Base-by-base conservation (phyloP, 2,329 filamentous ascomycete genomes). In the Trichothecium roseum region DNA sequence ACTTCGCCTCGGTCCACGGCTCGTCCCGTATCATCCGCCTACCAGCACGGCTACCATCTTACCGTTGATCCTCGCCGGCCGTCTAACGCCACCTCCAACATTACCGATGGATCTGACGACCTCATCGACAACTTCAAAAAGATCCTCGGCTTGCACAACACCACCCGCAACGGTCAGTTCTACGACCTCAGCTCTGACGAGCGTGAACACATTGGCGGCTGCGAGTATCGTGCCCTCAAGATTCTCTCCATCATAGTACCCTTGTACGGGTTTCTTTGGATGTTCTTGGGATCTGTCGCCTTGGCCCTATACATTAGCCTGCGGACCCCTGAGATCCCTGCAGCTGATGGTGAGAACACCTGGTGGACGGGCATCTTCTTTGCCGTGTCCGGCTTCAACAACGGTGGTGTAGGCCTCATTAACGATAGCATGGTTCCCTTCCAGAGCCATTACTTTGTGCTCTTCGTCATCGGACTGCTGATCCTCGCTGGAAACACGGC, bases 341-440 rank as follows among this genome's bases (percentile, higher is more conserved):
- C 56, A 3, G 54, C 51, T 4, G 80, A 82, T 49, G 73, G 69
- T 10, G 64, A 78, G 36, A 72, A 75, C 39, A 72, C 78, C 24
- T 81, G 74, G 73, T 83, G 78, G 78, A 61, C 75, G 3, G 78
- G 78, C 28, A 68, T 75, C 30, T 84, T 83, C 56, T 77, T 80
- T 41, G 74, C 73, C 2, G 68, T 75, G 4, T 80, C 74, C 14
- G 78, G 78, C 0, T 84, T 83, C 54, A 81, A 81, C 55, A 83
- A 82, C 44, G 76, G 69, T n/a, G 78, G 78, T 28, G 80, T 84
- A 75, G 72, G 70, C 15, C 60, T 82, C 26, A 56, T 82, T 10
- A 77, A 83, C 49, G 67, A 70, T 28, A 81, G 80, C 47, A 78
- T 84, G 60, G 60, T 72, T 4, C 71, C 72, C 1, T 81, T 78